Evolutionary conservation across 163 green algal genomes (phyloP), one percentile per base, ranked within the genome.

Genomic region (Volvox carteri): DNA sequence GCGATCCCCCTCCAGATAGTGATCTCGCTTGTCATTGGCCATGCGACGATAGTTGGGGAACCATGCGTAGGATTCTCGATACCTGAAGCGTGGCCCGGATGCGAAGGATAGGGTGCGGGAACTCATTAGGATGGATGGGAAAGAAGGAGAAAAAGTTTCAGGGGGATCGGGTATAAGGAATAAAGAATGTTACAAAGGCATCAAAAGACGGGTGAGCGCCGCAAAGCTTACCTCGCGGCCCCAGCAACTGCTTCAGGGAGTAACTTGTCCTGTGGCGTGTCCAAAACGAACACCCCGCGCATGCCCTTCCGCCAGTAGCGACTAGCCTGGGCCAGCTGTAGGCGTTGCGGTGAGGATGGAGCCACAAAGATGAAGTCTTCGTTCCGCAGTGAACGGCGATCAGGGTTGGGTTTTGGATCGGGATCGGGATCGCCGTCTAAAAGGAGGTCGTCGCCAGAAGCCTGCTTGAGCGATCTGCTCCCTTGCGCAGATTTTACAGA

Each of bases 271-370:
- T 33, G 1, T 0, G 80, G 80, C 48, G 44, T 35, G 37, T 88
- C 81, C 23, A 65, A 39, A 2, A 88, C 67, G 35, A 88, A 88
- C 50, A 88, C 81, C 2, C 67, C 67, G 1, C 81, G 81, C 81
- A 88, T 88, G 48, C 81, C 81, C 37, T 88, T 88, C 11, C 81
- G 81, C 81, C 81, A 88, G 68, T 80, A 80, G 12, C 81, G 68
- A 28, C 67, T 88, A 3, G 81, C 81, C 11, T 88, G 81, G 2
- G 50, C 67, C 23, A 88, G 46, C 0, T 56, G 48, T 23, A 88
- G 33, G 0, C 81, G 67, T 4, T 44, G 19, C 9, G 21, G 39
- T 14, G 28, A 72, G 25, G 44, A 62, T 12, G 81, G 68, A 2
- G 81, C 67, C 30, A 33, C 67, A 35, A 39, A 80, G 1, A 88